Conservation (phyloP, 495 filamentous ascomycete species). For the Talaromyces thailandensis region DNA sequence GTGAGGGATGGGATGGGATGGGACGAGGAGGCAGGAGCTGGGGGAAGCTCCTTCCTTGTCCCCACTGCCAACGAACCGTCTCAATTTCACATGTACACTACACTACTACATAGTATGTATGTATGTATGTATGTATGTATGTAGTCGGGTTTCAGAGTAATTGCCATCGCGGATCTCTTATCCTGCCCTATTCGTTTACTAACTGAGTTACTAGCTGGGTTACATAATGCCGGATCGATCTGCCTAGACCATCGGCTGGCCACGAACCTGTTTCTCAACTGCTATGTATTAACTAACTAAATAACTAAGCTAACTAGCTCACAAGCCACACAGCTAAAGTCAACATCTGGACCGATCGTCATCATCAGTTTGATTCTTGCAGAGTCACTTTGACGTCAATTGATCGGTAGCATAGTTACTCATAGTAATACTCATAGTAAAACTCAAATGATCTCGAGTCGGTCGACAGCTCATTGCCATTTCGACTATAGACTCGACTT, state of each 20-base stretch:
- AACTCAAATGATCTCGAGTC: not conserved
- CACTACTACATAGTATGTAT: too few relatives aligned
- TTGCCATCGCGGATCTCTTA: not conserved
- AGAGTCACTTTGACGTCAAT: slow-evolving; percentile 1
- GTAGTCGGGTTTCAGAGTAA: not conserved
- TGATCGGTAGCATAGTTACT: not conserved
- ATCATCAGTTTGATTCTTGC: not conserved
- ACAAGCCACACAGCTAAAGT: not conserved
- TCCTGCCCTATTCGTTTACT: not conserved
- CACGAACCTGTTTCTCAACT: not conserved
- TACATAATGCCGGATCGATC: not conserved
- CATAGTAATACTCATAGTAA: too few relatives aligned
- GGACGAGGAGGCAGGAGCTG: too few relatives aligned
- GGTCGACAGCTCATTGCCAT: not conserved
- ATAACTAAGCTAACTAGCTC: too few relatives aligned
- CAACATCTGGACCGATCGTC: not conserved
- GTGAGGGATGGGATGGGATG: too few relatives aligned
- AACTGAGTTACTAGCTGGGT: not conserved
- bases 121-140: too few relatives aligned
- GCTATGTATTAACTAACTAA: too few relatives aligned
- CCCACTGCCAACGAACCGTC: not conserved
- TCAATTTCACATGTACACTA: not conserved
- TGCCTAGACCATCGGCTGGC: not conserved
- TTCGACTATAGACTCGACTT: not conserved
- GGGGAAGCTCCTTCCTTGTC: not conserved